Evolutionary conservation across 192 early-diverging fungal genomes (phyloP), one percentile per base, ranked within the genome.

Genomic region (Gigaspora rosea): DNA sequence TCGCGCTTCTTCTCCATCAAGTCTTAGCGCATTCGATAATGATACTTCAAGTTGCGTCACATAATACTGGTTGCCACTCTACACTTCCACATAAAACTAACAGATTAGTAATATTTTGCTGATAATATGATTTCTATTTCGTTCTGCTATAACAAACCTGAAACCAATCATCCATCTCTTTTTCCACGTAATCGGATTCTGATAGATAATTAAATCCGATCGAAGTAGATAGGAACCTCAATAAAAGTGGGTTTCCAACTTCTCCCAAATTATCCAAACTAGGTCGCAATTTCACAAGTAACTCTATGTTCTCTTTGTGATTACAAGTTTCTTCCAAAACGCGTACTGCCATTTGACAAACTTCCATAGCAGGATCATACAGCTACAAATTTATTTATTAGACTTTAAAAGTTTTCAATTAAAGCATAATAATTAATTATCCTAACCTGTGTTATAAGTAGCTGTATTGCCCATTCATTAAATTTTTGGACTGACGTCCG

Each of bases 91-190:
- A 36, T 16, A 62, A 9, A 57, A 56, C 48, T 20, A 67, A 27
- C 4, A 52, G 18, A 58, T 36, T 65, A 69, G 16, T 16, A 58
- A 41, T 2, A 48, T 13, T 8, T 27, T 2, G 12, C 48, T 51
- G 20, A 50, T 48, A 63, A 56, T 3, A 27, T 46, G 1, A 9
- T 46, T 56, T 15, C 18, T 15, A 56, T 11, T 56, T 56, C 12
- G 18, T 66, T n/a, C 2, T 22, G 33, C 12, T 61, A 27, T 12
- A 69, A 50, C 71, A 58, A 85, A 94, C 94, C 86, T 91, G 90
- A 78, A 90, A 90, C 94, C 94, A 95, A 16, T 91, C 87, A 58
- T 91, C 89, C 87, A 95, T 90, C 77, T 95, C 91, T 50, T 83
- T 83, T 74, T 91, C 83, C 11, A 94, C 86, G 80, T 92, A 96